These are phyloP conservation scores for Ophryocystis elektroscirrha DNA, from an alignment of 169 alveolate species.

Conservation along the genomic window DNA sequence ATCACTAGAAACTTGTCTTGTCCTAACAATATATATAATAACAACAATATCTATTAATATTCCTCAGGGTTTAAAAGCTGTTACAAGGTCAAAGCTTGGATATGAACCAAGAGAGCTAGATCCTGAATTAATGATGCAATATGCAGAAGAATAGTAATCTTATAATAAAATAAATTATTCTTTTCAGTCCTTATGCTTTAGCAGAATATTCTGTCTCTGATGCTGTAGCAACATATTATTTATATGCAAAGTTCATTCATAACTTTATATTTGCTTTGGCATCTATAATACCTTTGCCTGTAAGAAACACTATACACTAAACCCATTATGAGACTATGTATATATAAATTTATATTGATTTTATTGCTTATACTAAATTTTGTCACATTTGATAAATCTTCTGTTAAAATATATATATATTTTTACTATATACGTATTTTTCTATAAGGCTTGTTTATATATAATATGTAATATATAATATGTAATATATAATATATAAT, in stretches of 20 bases:
- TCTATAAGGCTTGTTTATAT: too few species aligned
- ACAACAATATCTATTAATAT: too few species aligned
- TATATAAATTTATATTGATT: too few species aligned
- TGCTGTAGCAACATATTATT: constrained; percentile 96
- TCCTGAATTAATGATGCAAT: constrained; percentile 87
- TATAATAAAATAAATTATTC: neutral
- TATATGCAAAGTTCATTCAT: constrained; percentile 87
- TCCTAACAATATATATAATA: too few species aligned
- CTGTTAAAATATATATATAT: too few species aligned
- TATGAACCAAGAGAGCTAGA: constrained; percentile 96
- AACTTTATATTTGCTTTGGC: constrained; percentile 86
- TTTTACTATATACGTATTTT: too few species aligned
- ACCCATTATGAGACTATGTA: too few species aligned
- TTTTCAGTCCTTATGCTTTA: constrained; percentile 71
- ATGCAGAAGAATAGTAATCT: constrained; percentile 4
- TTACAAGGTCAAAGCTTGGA: constrained; percentile 83
- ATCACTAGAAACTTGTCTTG: too few species aligned
- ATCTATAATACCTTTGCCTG: constrained; percentile 82
- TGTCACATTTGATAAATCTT: too few species aligned
- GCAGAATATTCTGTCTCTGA: constrained; percentile 98
- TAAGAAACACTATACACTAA: constrained; percentile 24
- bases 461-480: too few species aligned
- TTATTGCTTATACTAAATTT: too few species aligned
- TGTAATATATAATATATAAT: too few species aligned
- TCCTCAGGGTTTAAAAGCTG: constrained; percentile 78